Percentiles rank a stretch among this genome's conserved stretches.
Conservation (phyloP, 352 stramenopile genomes). For the Globisporangium camurandrum region DNA sequence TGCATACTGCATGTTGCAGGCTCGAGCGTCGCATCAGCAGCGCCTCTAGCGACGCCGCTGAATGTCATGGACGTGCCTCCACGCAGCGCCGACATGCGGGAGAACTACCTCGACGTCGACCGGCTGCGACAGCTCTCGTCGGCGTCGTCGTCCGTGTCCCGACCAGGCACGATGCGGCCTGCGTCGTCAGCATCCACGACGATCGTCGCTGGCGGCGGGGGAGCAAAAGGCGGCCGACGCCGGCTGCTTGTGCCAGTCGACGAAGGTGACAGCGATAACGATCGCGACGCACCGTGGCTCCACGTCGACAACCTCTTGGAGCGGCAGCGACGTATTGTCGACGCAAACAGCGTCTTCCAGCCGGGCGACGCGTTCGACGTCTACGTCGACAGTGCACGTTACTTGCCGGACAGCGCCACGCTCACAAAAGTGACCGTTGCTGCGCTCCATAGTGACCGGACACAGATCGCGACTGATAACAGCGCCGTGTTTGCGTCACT, state of each 20-base stretch:
- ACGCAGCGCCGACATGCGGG: slow-evolving; percentile 1
- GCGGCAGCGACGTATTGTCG: slow-evolving; percentile 14
- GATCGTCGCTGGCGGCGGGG: slow-evolving; percentile 2
- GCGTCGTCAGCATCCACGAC: too few relatives aligned
- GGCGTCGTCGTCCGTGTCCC: slow-evolving; percentile 19
- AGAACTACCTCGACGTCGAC: slow-evolving; percentile 26
- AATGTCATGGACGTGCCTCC: slow-evolving; percentile 4
- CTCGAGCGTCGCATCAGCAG: neutral
- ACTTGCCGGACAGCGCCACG: slow-evolving; percentile 61
- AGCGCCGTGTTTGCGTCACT: slow-evolving; percentile 17
- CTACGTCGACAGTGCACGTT: slow-evolving; percentile 65
- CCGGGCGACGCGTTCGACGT: slow-evolving; percentile 74
- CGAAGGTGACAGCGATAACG: slow-evolving; percentile 10
- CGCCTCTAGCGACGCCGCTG: neutral
- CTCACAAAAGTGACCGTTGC: slow-evolving; percentile 68
- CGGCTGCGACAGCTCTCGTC: slow-evolving; percentile 21
- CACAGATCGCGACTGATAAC: slow-evolving; percentile 23
- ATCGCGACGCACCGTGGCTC: slow-evolving; percentile 19
- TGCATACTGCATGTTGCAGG: neutral
- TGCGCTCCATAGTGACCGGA: slow-evolving; percentile 44
- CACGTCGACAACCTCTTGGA: slow-evolving; percentile 30
- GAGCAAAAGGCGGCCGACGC: slow-evolving; percentile 14
- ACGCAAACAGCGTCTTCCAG: slow-evolving; percentile 30
- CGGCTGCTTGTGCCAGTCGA: slow-evolving; percentile 18
- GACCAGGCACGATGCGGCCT: slow-evolving; percentile 21